phyloP scores from a whole-genome alignment of 2,329 filamentous ascomycete species.

The Fusarium paranaense region DNA sequence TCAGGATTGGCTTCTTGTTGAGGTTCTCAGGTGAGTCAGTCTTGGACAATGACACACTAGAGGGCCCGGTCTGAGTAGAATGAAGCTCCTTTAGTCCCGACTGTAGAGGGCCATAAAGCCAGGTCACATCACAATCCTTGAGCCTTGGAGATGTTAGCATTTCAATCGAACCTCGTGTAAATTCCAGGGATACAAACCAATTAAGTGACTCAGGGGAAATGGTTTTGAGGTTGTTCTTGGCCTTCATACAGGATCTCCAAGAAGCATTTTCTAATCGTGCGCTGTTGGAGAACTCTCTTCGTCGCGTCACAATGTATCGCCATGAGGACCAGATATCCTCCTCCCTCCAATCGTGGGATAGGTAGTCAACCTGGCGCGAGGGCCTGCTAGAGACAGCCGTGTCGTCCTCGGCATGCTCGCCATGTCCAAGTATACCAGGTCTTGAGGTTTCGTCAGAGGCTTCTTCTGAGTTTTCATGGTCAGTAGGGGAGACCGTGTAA shows the following conservation, averaged over 20 bases:
- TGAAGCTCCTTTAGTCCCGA: slow-evolving; percentile 71
- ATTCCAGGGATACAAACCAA: slow-evolving; percentile 70
- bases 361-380: slow-evolving; percentile 92
- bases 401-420: slow-evolving; percentile 80
- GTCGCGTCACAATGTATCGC: slow-evolving; percentile 88
- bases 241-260: slow-evolving; percentile 96
- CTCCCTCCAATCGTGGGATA: slow-evolving; percentile 92
- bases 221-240: slow-evolving; percentile 87
- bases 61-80: slow-evolving; percentile 54
- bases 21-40: slow-evolving; percentile 72
- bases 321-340: slow-evolving; percentile 98
- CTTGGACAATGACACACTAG: slow-evolving; percentile 61
- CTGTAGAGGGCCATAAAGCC: slow-evolving; percentile 94
- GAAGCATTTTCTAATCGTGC: slow-evolving; percentile 93
- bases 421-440: slow-evolving; percentile 67
- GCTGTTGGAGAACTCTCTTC: slow-evolving; percentile 82
- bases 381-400: slow-evolving; percentile 79
- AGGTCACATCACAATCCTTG: slow-evolving; percentile 97
- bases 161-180: background rate
- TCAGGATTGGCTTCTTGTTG: slow-evolving; percentile 89
- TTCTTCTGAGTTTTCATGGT: slow-evolving; percentile 62
- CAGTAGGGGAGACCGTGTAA: slow-evolving; percentile 53
- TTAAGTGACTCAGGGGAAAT: slow-evolving; percentile 92
- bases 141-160: slow-evolving; percentile 70
- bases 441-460: slow-evolving; percentile 53